Percentiles rank a stretch among this genome's conserved stretches.
phyloP scores from a whole-genome alignment of 139 green algal genomes.

The Chlamydomonas sp. region DNA sequence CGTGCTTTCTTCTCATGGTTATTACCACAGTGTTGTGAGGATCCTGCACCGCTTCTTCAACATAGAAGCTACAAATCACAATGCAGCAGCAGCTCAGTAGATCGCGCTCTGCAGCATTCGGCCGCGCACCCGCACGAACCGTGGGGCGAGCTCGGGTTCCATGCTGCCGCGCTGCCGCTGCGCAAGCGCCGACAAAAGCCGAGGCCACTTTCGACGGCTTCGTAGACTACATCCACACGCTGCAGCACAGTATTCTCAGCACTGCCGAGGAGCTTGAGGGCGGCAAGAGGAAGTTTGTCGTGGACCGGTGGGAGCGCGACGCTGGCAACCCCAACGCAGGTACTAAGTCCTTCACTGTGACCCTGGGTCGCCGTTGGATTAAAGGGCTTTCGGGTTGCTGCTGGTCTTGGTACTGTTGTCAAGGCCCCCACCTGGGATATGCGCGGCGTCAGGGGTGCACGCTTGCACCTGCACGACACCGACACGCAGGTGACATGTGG shows the following conservation, averaged over 20 bases:
- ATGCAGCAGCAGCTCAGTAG: neutral
- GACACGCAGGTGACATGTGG: too few species aligned
- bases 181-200: neutral
- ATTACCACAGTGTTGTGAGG: too few species aligned
- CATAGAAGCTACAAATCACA: neutral
- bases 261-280: constrained; percentile 62
- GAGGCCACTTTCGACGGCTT: constrained; percentile 22
- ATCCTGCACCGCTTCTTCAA: neutral
- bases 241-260: constrained; percentile 4
- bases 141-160: neutral
- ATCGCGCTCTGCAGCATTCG: neutral
- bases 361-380: neutral
- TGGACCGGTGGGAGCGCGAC: constrained; percentile 71
- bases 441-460: too few species aligned
- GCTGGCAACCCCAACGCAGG: constrained; percentile 54
- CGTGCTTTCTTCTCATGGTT: too few species aligned
- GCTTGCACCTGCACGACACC: too few species aligned
- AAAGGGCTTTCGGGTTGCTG: too few species aligned
- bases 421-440: too few species aligned
- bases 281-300: constrained; percentile 55
- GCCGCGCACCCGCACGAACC: neutral
- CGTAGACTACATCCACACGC: constrained; percentile 26
- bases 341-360: neutral
- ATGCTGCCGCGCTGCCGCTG: neutral
- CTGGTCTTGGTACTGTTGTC: too few species aligned